Evolutionary conservation across 176 grass and related monocot species (phyloP).

Genomic region (Thalia dealbata): DNA sequence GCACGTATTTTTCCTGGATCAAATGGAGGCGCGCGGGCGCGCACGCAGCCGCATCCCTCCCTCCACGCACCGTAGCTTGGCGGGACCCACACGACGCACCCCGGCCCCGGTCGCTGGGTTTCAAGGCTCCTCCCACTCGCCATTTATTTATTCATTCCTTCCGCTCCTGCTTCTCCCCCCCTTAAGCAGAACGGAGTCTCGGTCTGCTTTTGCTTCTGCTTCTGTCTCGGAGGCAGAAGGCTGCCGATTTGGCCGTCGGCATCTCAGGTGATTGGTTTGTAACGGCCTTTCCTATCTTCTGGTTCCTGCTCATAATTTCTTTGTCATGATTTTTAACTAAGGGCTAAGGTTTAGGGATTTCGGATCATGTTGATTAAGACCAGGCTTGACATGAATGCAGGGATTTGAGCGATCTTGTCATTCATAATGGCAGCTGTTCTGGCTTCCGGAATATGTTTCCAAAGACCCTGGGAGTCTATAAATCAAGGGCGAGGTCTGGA

Average conservation of each 20-base stretch:
- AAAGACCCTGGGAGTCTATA: background rate
- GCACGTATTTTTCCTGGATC: background rate
- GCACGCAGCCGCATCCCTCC: background rate
- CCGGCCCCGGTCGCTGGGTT: background rate
- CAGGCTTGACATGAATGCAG: background rate
- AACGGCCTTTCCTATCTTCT: background rate
- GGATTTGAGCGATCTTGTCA: background rate
- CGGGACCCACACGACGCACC: background rate
- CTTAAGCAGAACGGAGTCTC: no score
- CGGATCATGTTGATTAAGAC: background rate
- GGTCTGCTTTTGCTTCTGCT: background rate
- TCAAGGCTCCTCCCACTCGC: background rate
- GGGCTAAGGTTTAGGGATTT: no score
- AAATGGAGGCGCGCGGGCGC: background rate
- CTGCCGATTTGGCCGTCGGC: background rate
- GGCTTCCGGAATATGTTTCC: conserved; percentile 19
- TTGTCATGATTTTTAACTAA: background rate
- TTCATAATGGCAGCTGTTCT: conserved; percentile 41
- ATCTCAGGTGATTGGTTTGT: background rate
- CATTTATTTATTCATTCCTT: background rate
- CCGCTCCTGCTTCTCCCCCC: background rate
- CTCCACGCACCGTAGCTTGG: no score
- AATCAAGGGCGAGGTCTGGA: background rate
- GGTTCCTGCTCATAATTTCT: background rate
- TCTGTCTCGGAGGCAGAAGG: background rate